These are phyloP conservation scores for Pythium graminicola DNA, from an alignment of 352 stramenopile species.

Conservation along the genomic window DNA sequence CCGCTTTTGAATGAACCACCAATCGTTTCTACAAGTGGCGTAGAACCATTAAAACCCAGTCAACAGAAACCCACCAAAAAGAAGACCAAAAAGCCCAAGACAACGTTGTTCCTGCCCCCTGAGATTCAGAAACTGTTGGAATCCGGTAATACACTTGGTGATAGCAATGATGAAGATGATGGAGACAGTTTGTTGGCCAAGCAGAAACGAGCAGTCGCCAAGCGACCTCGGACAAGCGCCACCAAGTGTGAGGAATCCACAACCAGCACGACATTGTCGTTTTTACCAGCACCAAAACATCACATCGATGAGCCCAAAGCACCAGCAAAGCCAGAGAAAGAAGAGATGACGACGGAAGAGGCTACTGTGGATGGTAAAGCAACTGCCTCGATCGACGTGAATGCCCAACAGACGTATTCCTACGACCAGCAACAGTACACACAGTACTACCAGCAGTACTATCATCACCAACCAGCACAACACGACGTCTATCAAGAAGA, in stretches of 20 bases:
- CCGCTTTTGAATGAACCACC: conserved; percentile 1
- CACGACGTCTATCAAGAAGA: conserved; percentile 28
- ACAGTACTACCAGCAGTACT: conserved; percentile 40
- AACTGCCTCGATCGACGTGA: conserved; percentile 13
- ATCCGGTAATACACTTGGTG: conserved; percentile 1
- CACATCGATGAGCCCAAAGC: conserved; percentile 19
- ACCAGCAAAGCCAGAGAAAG: background rate
- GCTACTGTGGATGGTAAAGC: background rate
- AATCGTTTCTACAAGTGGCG: background rate
- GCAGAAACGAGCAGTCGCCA: conserved; percentile 35
- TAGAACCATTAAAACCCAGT: conserved; percentile 1
- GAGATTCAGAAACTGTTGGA: conserved; percentile 27
- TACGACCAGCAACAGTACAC: conserved; percentile 29
- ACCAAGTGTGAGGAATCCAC: background rate
- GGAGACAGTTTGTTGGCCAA: conserved; percentile 41
- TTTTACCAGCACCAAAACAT: conserved; percentile 59
- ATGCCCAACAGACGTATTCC: conserved; percentile 37
- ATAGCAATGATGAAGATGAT: conserved; percentile 25
- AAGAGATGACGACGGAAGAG: background rate
- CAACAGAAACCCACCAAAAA: conserved; percentile 17
- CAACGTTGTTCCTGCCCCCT: conserved; percentile 25
- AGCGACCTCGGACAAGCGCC: conserved; percentile 21
- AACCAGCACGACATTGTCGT: conserved; percentile 28
- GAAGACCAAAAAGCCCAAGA: conserved; percentile 41
- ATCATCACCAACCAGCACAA: conserved; percentile 30